Evolutionary conservation across 202 grass and related monocot genomes (phyloP).

Genomic region (Brachypodium distachyon): DNA sequence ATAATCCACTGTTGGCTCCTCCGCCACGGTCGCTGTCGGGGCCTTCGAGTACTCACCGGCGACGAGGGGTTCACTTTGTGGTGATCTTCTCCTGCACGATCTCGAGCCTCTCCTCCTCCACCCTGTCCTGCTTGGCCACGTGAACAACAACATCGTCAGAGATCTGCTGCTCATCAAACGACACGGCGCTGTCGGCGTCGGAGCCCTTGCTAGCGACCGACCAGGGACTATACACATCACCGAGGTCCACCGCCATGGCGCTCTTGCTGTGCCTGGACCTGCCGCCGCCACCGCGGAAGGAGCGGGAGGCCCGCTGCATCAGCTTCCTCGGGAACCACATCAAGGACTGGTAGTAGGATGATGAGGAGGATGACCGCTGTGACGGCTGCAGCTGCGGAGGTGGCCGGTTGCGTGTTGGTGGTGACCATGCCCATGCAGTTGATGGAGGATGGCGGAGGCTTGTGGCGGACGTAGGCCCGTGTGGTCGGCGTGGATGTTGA

Average conservation of each 20-base stretch:
- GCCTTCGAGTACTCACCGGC: background rate
- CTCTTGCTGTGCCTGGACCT: conserved; percentile 10
- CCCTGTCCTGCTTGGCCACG: background rate
- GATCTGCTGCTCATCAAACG: background rate
- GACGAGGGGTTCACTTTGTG: conserved; percentile 4
- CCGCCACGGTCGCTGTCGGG: too few species aligned
- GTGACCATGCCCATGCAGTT: conserved; percentile 11
- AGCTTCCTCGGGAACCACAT: conserved; percentile 25
- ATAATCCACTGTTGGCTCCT: too few species aligned
- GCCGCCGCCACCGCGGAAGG: conserved; percentile 21
- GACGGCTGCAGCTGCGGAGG: background rate
- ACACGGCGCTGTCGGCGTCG: background rate
- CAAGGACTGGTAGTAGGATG: conserved; percentile 23
- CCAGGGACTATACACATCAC: background rate
- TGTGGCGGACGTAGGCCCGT: background rate
- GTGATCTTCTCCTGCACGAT: conserved; percentile 49
- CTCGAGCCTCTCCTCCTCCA: background rate
- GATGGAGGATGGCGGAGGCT: conserved; percentile 1
- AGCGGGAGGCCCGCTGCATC: conserved; percentile 39
- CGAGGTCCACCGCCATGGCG: background rate
- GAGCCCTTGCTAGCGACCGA: background rate
- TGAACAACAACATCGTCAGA: background rate
- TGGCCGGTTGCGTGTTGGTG: background rate
- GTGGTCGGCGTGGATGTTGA: background rate
- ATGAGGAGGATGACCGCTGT: conserved; percentile 4